These are phyloP conservation scores for Rhizopogon salebrosus DNA, from an alignment of 768 basidiomycete genomes.

Conservation along the genomic window DNA sequence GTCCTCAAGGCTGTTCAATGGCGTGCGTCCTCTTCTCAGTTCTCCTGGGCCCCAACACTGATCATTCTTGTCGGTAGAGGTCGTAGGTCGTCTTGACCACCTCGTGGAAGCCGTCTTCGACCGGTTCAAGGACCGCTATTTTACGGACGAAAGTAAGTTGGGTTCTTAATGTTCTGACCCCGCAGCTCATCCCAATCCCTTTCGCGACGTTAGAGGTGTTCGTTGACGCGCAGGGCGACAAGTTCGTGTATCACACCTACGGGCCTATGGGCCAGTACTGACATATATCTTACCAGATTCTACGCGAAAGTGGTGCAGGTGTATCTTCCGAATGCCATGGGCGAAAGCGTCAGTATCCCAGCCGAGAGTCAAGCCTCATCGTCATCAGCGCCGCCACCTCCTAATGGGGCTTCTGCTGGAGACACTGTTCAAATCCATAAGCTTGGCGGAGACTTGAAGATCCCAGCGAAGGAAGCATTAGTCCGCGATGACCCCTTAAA, in stretches of 20 bases:
- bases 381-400: slow-evolving; percentile 44
- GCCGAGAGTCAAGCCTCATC: slow-evolving; percentile 24
- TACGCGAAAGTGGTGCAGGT: slow-evolving; percentile 78
- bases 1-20: slow-evolving; percentile 93
- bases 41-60: slow-evolving; percentile 10
- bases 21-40: slow-evolving; percentile 59
- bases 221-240: slow-evolving; percentile 83
- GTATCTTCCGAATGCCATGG: slow-evolving; percentile 56
- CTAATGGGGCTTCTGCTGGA: slow-evolving; percentile 37
- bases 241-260: slow-evolving; percentile 43
- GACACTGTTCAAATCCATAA: slow-evolving; percentile 56
- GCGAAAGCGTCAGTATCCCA: slow-evolving; percentile 33
- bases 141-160: slow-evolving; percentile 79
- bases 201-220: slow-evolving; percentile 58
- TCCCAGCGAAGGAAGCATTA: slow-evolving; percentile 65
- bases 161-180: slow-evolving; percentile 4
- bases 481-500: slow-evolving; percentile 70
- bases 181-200: slow-evolving; percentile 12
- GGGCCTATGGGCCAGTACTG: slow-evolving; percentile 1
- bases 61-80: slow-evolving; percentile 52
- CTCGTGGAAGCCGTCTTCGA: slow-evolving; percentile 94
- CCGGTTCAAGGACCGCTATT: slow-evolving; percentile 95
- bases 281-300: slow-evolving; percentile 48
- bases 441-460: slow-evolving; percentile 75
- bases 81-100: slow-evolving; percentile 93